phyloP scores from a whole-genome alignment of 179 eudicot species.

The Heliamphora pulchella region DNA sequence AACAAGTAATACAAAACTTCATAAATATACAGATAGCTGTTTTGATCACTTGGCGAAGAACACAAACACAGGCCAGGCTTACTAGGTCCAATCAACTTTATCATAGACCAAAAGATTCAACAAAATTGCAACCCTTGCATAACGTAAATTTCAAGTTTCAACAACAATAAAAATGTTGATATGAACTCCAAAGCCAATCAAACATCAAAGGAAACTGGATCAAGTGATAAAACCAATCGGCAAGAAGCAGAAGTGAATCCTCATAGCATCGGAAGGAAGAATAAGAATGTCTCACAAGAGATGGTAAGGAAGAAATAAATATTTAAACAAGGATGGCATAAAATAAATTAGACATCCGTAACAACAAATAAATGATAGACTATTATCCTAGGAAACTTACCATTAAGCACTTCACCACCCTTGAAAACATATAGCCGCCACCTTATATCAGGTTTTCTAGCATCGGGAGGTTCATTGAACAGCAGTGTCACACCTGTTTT shows the following conservation, averaged over 20 bases:
- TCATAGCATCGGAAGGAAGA: too few relatives aligned
- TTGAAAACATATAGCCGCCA: constrained; percentile 97
- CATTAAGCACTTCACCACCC: constrained; percentile 84
- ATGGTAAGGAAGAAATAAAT: too few relatives aligned
- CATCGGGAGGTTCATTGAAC: constrained; percentile 90
- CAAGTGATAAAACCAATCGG: neutral
- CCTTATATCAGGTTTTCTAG: constrained; percentile 78
- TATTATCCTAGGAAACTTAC: constrained; percentile 28
- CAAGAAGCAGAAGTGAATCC: neutral
- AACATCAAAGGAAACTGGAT: neutral
- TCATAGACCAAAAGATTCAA: neutral
- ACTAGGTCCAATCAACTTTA: neutral
- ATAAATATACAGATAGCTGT: too few relatives aligned
- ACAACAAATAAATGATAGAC: neutral
- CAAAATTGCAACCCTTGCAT: neutral
- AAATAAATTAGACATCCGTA: neutral
- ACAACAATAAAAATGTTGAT: neutral
- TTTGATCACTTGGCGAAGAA: neutral
- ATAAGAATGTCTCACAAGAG: too few relatives aligned
- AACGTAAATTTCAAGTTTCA: neutral
- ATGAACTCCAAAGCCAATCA: neutral
- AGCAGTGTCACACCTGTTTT: constrained; percentile 73
- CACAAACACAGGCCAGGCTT: neutral
- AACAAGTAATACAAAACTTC: neutral
- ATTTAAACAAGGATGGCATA: neutral